Base-by-base conservation (phyloP, 768 basidiomycete species). In the Mycena vitilis region DNA sequence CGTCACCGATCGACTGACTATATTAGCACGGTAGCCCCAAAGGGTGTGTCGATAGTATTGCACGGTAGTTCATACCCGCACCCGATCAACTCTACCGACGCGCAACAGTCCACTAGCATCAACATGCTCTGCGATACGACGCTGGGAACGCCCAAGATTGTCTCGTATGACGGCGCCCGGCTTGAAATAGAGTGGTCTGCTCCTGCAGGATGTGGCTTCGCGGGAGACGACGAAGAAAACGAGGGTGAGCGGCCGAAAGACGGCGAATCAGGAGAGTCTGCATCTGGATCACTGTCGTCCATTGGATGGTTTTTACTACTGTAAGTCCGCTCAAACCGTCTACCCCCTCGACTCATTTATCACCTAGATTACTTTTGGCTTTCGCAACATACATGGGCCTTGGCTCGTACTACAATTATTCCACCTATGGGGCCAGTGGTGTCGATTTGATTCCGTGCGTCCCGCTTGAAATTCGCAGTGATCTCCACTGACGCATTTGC, bases 231-330 rank as follows among this genome's bases (percentile, higher is more conserved):
- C 2, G 67, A 77, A 78, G 76, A 77, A 38, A 74, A 77, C 30
- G 76, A 76, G 12, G 70, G 57, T 22, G 72, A 69, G 9, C 45
- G 10, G 25, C 63, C 70, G n/a, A 59, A 34, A 36, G 68, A 70
- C 15, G 71, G 65, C 15, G n/a, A 73, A 58, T 69, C 68, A 79
- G 49, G 65, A 13, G n/a, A 73, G 60, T 69, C 68, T 79, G 48
- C 79, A 84, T 70, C 80, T 73, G 56, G 85, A 87, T 30, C 91
- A 90, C 5, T 93, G 90, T 77, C 93, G 91, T 25, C 71, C 23
- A 81, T 96, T n/a, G 91, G 93, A 4, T 95, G 92, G 86, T 95
- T 96, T 82, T 93, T 96, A 83, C 82, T 95, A 37, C 82, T 95
- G 94, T 93, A 78, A 78, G 93, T 78, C 57, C 38, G 34, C n/a